These are phyloP conservation scores for Cylindrotheca closterium DNA, from an alignment of 108 stramenopile genomes.

Conservation along the genomic window DNA sequence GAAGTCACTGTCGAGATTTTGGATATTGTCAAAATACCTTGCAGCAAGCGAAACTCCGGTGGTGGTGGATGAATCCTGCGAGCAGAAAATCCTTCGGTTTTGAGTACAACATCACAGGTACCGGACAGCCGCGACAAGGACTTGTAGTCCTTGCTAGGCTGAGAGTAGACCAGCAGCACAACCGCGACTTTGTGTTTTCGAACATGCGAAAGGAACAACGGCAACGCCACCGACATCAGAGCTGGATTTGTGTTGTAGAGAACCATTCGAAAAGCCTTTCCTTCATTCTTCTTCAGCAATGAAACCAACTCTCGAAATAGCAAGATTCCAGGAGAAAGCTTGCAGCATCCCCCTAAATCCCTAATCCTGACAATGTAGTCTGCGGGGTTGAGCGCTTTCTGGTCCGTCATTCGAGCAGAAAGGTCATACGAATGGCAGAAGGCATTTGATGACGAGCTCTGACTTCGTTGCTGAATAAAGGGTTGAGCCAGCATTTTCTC, in stretches of 20 bases:
- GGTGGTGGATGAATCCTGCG: conserved; percentile 63
- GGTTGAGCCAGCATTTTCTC: conserved; percentile 50
- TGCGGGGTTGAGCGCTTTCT: conserved; percentile 18
- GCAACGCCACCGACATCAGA: conserved; percentile 48
- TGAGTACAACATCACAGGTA: conserved; percentile 46
- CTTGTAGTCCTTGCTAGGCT: conserved; percentile 22
- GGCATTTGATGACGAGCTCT: conserved; percentile 23
- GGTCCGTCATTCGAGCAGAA: conserved; percentile 59
- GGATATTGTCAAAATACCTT: conserved; percentile 65
- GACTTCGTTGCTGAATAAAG: neutral
- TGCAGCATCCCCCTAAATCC: neutral
- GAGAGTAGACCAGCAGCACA: conserved; percentile 55
- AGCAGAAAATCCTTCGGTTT: conserved; percentile 51
- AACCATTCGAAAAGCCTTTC: conserved; percentile 61
- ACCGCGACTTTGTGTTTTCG: conserved; percentile 64
- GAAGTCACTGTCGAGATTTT: conserved; percentile 62
- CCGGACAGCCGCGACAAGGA: conserved; percentile 19
- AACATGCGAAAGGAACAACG: conserved; percentile 66
- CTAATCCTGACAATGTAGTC: neutral
- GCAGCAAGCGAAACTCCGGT: conserved; percentile 74
- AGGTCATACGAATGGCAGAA: conserved; percentile 86
- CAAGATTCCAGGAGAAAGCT: neutral
- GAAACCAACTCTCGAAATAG: conserved; percentile 22
- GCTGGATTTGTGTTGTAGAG: conserved; percentile 51
- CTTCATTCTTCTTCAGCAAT: conserved; percentile 22